Percentiles rank a stretch among this genome's conserved stretches.
These are phyloP conservation scores for Boletus edulis DNA, from an alignment of 768 basidiomycete species.

Conservation along the genomic window DNA sequence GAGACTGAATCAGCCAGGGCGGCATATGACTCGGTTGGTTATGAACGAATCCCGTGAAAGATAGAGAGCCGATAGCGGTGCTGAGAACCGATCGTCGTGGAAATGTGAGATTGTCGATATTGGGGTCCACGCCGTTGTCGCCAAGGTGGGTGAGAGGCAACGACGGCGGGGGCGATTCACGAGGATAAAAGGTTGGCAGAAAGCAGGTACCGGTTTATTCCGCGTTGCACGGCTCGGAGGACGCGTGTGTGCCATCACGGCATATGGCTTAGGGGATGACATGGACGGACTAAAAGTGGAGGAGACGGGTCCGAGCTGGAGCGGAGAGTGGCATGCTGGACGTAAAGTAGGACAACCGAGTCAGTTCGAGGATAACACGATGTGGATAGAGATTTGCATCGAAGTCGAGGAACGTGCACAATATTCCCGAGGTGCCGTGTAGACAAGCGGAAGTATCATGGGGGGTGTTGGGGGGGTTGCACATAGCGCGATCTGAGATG, in stretches of 20 bases:
- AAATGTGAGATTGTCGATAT: constrained; percentile 7
- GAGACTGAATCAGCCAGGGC: too few species aligned
- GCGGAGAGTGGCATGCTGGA: background rate
- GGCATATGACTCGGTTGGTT: too few species aligned
- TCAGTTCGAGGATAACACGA: background rate
- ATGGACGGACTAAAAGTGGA: too few species aligned
- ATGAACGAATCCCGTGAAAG: background rate
- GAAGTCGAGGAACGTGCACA: background rate
- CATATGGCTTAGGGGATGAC: too few species aligned
- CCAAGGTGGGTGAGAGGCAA: constrained; percentile 15
- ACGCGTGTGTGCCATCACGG: constrained; percentile 2
- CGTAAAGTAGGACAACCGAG: background rate
- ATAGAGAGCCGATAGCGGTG: background rate
- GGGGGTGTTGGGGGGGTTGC: constrained; percentile 7
- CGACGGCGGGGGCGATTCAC: background rate
- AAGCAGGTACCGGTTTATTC: constrained; percentile 18
- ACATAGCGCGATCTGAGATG: constrained; percentile 9
- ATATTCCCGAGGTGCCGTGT: too few species aligned
- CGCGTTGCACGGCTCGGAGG: background rate
- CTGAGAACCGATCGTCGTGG: constrained; percentile 16
- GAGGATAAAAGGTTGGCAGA: background rate
- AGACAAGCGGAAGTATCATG: background rate
- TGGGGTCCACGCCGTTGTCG: constrained; percentile 5
- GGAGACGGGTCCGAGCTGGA: background rate
- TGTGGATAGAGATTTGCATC: background rate